Evolutionary conservation across 768 basidiomycete species (phyloP).

Genomic region (Kondoa subrosea): DNA sequence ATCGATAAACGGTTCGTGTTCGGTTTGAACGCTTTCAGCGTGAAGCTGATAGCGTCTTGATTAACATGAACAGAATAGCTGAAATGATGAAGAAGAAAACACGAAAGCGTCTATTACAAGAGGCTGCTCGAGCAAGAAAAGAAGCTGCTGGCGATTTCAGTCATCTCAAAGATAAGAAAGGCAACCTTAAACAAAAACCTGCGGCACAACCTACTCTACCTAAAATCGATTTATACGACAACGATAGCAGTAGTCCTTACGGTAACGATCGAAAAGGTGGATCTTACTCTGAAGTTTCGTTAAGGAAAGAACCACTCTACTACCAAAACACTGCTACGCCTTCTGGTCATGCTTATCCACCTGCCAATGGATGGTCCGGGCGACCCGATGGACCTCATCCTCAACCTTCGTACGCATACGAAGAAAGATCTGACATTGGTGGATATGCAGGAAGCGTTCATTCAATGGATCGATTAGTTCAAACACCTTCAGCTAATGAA

Average conservation of each 20-base stretch:
- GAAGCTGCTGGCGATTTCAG: constrained; percentile 81
- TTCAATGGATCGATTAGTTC: constrained; percentile 1
- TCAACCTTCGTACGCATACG: not conserved
- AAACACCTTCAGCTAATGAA: not conserved
- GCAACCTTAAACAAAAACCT: constrained; percentile 47
- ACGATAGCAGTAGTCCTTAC: no score
- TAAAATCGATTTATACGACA: constrained; percentile 65
- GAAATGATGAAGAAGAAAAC: constrained; percentile 82
- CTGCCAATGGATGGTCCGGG: not conserved
- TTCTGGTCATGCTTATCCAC: not conserved
- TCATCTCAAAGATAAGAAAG: constrained; percentile 84
- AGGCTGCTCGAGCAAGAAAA: constrained; percentile 66
- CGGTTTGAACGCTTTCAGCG: constrained; percentile 10
- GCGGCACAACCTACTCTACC: constrained; percentile 90
- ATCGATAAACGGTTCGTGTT: constrained; percentile 74
- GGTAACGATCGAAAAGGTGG: not conserved
- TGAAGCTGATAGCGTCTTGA: not conserved
- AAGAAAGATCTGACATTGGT: not conserved
- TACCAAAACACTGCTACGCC: not conserved
- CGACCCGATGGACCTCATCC: not conserved
- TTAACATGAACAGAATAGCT: constrained; percentile 53
- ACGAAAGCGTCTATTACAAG: constrained; percentile 64
- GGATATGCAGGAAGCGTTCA: not conserved
- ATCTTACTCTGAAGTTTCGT: not conserved
- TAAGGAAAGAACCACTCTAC: not conserved